These are phyloP conservation scores for Blumeriella jaapii DNA, from an alignment of 2,329 filamentous ascomycete genomes.

Conservation along the genomic window DNA sequence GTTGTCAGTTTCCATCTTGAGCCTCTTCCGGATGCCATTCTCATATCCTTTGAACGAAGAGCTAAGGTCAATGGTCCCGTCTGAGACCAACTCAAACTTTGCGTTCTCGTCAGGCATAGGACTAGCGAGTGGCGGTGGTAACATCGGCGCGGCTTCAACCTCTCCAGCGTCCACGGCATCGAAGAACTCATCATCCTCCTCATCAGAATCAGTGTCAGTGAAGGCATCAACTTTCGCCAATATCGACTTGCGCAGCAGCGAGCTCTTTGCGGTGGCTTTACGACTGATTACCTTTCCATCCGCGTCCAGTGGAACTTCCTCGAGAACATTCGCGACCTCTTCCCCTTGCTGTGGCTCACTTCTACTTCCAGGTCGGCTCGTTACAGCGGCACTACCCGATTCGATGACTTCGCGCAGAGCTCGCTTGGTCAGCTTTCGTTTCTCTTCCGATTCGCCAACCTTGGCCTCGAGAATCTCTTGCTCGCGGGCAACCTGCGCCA, in stretches of 20 bases:
- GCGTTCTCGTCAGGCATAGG: conserved; percentile 28
- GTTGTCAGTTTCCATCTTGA: conserved; percentile 87
- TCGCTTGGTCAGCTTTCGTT: conserved; percentile 79
- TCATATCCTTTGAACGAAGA: conserved; percentile 84
- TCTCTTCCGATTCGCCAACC: conserved; percentile 81
- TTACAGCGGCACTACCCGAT: conserved; percentile 40
- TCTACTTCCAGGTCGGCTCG: conserved; percentile 21
- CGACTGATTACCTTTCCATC: conserved; percentile 26
- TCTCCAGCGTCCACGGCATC: conserved; percentile 92
- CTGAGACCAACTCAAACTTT: conserved; percentile 35
- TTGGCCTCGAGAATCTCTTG: conserved; percentile 83
- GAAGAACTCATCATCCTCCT: conserved; percentile 81
- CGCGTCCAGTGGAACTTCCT: conserved; percentile 29
- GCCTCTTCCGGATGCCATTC: conserved; percentile 64
- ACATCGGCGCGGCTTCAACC: conserved; percentile 66
- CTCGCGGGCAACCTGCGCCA: conserved; percentile 91
- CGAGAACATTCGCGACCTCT: conserved; percentile 28
- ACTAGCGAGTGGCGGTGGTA: conserved; percentile 37
- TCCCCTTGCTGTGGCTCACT: conserved; percentile 12
- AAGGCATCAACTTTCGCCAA: conserved; percentile 62
- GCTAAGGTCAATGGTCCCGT: conserved; percentile 50
- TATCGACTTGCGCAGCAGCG: conserved; percentile 48
- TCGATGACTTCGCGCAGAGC: conserved; percentile 79
- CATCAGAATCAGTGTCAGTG: conserved; percentile 65
- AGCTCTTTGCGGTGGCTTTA: conserved; percentile 32